Percentiles rank a stretch among this genome's conserved stretches.
These are phyloP conservation scores for Citrus trifoliata DNA, from an alignment of 345 rosid genomes.

Conservation along the genomic window DNA sequence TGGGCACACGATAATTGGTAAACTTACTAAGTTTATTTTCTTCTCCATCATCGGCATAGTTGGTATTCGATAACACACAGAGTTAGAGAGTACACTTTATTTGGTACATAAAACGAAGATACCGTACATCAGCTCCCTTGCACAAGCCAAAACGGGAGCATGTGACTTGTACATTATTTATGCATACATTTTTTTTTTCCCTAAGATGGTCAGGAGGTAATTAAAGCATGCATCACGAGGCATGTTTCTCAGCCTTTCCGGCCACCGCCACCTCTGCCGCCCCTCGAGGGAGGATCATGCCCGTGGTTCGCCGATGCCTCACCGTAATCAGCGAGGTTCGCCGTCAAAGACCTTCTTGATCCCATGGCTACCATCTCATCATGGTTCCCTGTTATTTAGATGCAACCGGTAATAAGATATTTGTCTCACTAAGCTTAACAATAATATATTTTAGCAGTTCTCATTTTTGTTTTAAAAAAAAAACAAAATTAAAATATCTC, in stretches of 20 bases:
- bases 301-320: conserved; percentile 53
- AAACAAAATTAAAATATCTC: not conserved
- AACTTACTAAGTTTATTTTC: too few species aligned
- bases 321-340: conserved; percentile 46
- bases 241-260: conserved; percentile 29
- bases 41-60: too few species aligned
- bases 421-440: not conserved
- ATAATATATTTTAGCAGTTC: too few species aligned
- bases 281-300: conserved; percentile 48
- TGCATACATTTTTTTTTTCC: not conserved
- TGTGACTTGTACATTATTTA: not conserved
- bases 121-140: not conserved
- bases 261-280: conserved; percentile 22
- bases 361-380: conserved; percentile 12
- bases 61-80: too few species aligned
- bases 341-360: conserved; percentile 46
- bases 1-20: too few species aligned
- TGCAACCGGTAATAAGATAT: not conserved
- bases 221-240: not conserved
- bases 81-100: not conserved
- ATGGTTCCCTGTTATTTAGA: conserved; percentile 20
- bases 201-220: not conserved
- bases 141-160: conserved; percentile 2
- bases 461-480: not conserved
- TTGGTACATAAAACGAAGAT: not conserved